Conservation (phyloP, 345 rosid genomes). For the Camelina sativa region DNA sequence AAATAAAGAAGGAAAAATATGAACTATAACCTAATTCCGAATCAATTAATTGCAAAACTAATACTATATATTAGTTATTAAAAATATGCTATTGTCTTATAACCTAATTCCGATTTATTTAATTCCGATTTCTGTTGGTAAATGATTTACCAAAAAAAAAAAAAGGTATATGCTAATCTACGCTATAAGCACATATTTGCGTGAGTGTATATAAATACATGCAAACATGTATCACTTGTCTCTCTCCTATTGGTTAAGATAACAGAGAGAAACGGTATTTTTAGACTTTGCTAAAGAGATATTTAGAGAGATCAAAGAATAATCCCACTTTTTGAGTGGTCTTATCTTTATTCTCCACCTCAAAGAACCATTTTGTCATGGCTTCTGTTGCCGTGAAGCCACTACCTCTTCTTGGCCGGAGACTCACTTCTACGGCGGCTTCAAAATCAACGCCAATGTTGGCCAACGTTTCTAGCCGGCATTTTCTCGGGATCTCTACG, state of each 20-base stretch:
- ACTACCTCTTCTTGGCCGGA: conserved; percentile 29
- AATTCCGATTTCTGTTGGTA: too few species aligned
- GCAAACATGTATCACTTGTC: not conserved
- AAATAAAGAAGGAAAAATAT: too few species aligned
- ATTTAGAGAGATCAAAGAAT: conserved; percentile 22
- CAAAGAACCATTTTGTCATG: conserved; percentile 26
- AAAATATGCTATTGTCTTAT: not conserved
- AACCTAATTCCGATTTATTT: too few species aligned
- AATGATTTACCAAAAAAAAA: too few species aligned
- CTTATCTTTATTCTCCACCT: conserved; percentile 39
- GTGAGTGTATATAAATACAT: not conserved
- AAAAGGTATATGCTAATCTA: conserved; percentile 15
- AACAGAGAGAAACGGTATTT: conserved; percentile 26
- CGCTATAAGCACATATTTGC: not conserved
- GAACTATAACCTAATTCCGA: not conserved
- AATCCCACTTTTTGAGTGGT: conserved; percentile 14
- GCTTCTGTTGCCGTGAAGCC: conserved; percentile 36
- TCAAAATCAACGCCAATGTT: conserved; percentile 25
- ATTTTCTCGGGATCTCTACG: conserved; percentile 21
- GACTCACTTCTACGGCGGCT: not conserved
- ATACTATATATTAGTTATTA: not conserved
- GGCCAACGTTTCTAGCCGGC: not conserved
- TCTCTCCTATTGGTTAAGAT: conserved; percentile 31
- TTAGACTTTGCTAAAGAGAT: conserved; percentile 26
- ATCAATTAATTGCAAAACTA: not conserved